Percentiles rank a stretch among this genome's conserved stretches.
These are phyloP conservation scores for Priceomyces melissophilus DNA, from an alignment of 805 yeast genomes.

Conservation along the genomic window DNA sequence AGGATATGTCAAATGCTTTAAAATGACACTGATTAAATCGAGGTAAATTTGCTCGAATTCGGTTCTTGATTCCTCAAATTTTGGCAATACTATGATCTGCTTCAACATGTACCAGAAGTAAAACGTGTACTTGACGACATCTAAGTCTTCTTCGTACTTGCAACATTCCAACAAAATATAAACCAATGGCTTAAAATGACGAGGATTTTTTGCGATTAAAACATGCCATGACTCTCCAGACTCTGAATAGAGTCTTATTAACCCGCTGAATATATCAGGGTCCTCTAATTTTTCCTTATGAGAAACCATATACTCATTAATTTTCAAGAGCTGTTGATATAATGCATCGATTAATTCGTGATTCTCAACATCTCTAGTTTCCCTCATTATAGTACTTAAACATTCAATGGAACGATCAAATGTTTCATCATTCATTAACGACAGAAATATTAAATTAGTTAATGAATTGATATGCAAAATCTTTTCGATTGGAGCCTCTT, in stretches of 20 bases:
- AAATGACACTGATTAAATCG: conserved; percentile 57
- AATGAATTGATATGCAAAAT: conserved; percentile 64
- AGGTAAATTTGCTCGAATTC: conserved; percentile 54
- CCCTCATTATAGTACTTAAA: conserved; percentile 73
- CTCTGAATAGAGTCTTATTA: conserved; percentile 77
- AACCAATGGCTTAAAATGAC: conserved; percentile 67
- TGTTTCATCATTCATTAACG: conserved; percentile 57
- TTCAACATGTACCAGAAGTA: conserved; percentile 87
- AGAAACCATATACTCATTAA: conserved; percentile 47
- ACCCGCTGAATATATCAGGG: conserved; percentile 61
- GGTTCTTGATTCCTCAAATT: conserved; percentile 50
- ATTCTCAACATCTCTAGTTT: conserved; percentile 74
- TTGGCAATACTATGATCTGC: conserved; percentile 61
- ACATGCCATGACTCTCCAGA: conserved; percentile 97
- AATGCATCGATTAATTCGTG: conserved; percentile 60
- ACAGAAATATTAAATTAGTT: conserved; percentile 62
- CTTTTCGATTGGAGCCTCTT: conserved; percentile 73
- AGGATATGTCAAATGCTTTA: conserved; percentile 76
- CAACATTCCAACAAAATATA: conserved; percentile 69
- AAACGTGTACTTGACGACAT: conserved; percentile 85
- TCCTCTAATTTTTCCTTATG: conserved; percentile 47
- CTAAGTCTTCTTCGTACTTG: conserved; percentile 76
- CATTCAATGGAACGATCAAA: conserved; percentile 88
- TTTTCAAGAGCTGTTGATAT: conserved; percentile 61
- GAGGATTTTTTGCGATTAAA: conserved; percentile 69